A percentile compares a stretch with the other conserved stretches of the same genome.
These are phyloP conservation scores for Diaporthe helianthi DNA, from an alignment of 2,329 filamentous ascomycete genomes.

Conservation along the genomic window DNA sequence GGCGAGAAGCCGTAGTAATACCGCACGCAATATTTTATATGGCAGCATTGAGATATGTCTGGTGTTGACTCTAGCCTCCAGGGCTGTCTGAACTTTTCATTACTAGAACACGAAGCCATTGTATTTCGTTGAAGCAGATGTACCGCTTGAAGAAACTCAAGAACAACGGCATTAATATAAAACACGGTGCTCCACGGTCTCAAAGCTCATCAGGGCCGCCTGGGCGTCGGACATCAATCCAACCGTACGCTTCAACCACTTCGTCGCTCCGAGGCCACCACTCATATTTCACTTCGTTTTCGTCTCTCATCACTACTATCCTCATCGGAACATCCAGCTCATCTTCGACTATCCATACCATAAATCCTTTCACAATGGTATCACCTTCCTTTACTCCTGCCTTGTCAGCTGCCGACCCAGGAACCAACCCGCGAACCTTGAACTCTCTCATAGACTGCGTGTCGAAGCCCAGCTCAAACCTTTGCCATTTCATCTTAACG, in stretches of 20 bases:
- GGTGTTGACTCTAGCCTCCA: too few relatives aligned
- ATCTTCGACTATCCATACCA: constrained; percentile 29
- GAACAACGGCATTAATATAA: too few relatives aligned
- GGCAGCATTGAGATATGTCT: neutral
- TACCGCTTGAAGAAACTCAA: too few relatives aligned
- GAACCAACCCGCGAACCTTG: constrained; percentile 23
- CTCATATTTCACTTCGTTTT: neutral
- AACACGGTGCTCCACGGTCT: neutral
- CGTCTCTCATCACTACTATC: constrained; percentile 12
- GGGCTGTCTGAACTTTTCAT: too few relatives aligned
- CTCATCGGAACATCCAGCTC: constrained; percentile 24
- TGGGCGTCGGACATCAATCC: neutral
- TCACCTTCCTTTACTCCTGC: constrained; percentile 32
- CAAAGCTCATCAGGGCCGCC: constrained; percentile 3
- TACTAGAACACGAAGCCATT: neutral
- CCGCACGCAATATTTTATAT: neutral
- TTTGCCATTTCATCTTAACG: constrained; percentile 17
- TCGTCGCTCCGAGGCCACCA: constrained; percentile 28
- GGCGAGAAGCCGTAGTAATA: neutral
- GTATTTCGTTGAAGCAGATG: neutral
- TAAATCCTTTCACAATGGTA: constrained; percentile 19
- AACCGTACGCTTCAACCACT: constrained; percentile 22
- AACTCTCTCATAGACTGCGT: constrained; percentile 19
- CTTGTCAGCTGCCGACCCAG: constrained; percentile 31
- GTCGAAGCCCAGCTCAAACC: constrained; percentile 28